Conservation (phyloP, 306 rosid genomes). For the Coriaria nepalensis region DNA sequence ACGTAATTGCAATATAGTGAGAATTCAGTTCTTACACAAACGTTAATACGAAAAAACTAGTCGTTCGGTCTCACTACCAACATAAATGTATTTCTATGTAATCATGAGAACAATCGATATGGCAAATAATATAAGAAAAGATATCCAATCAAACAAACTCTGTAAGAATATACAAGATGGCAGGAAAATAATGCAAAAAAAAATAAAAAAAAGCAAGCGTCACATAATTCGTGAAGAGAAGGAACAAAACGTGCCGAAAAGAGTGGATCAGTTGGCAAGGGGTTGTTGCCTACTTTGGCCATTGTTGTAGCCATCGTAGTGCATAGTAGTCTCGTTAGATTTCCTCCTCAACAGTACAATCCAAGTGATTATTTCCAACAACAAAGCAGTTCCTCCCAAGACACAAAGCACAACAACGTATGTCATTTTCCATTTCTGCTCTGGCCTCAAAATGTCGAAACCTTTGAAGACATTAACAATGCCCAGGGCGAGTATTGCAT, state of each 20-base stretch:
- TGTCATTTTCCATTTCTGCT: slow-evolving; percentile 39
- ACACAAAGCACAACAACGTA: slow-evolving; percentile 26
- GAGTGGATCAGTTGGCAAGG: slow-evolving; percentile 7
- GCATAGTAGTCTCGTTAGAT: slow-evolving; percentile 32
- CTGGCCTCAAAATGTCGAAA: slow-evolving; percentile 39
- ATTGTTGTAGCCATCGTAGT: slow-evolving; percentile 35
- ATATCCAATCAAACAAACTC: no score
- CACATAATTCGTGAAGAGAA: not conserved
- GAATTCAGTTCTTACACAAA: no score
- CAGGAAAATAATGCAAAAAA: no score
- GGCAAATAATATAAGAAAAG: no score
- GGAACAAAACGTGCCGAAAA: no score
- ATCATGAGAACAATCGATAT: no score
- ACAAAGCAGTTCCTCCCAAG: slow-evolving; percentile 37
- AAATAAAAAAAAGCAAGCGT: not conserved
- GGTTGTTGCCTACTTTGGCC: slow-evolving; percentile 24
- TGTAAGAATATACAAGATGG: no score
- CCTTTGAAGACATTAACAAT: slow-evolving; percentile 67
- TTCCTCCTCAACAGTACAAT: slow-evolving; percentile 46
- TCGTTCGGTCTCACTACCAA: no score
- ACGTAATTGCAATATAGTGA: no score
- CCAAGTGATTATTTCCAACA: slow-evolving; percentile 75
- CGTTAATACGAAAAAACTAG: no score
- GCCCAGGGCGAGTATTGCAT: slow-evolving; percentile 36
- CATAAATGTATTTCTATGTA: no score